phyloP scores from a whole-genome alignment of 2,329 filamentous ascomycete genomes.

The Myriosclerotinia scirpicola region DNA sequence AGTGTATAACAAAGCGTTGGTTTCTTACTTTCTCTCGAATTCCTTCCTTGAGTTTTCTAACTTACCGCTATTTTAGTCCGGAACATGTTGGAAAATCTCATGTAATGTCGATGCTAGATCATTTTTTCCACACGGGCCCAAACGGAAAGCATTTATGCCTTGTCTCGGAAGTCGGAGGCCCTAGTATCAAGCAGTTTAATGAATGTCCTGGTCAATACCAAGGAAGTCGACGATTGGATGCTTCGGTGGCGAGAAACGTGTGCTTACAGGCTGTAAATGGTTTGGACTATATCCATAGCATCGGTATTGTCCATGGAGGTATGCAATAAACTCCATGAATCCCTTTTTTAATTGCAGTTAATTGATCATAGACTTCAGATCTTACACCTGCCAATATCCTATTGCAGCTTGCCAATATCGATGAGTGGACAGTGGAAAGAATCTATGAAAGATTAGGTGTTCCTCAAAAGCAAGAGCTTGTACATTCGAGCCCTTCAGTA shows the following conservation, averaged over 20 bases:
- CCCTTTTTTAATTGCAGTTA: not conserved
- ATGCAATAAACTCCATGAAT: slow-evolving; percentile 3
- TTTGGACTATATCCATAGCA: slow-evolving; percentile 29
- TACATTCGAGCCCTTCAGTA: not conserved
- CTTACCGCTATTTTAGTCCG: not conserved
- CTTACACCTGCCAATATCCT: slow-evolving; percentile 30
- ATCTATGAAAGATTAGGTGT: slow-evolving; percentile 27
- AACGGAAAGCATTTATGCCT: slow-evolving; percentile 50
- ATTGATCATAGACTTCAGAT: slow-evolving; percentile 18
- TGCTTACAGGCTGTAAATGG: slow-evolving; percentile 28
- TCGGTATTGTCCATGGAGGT: slow-evolving; percentile 31
- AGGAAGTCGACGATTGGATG: slow-evolving; percentile 29
- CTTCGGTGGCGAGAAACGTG: slow-evolving; percentile 28
- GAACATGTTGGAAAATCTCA: slow-evolving; percentile 25
- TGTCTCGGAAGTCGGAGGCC: slow-evolving; percentile 36
- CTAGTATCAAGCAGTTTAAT: slow-evolving; percentile 32
- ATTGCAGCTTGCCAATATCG: slow-evolving; percentile 29
- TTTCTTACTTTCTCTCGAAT: not conserved
- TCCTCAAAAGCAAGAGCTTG: slow-evolving; percentile 26
- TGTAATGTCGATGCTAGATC: slow-evolving; percentile 31
- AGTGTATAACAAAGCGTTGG: too few relatives aligned
- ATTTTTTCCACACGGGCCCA: slow-evolving; percentile 41
- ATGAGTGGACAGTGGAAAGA: slow-evolving; percentile 27
- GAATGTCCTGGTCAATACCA: slow-evolving; percentile 28
- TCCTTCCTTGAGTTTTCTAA: not conserved